Percentiles rank a stretch among this genome's conserved stretches.
These are phyloP conservation scores for Carex myosuroides DNA, from an alignment of 176 grass and related monocot genomes.

Conservation along the genomic window DNA sequence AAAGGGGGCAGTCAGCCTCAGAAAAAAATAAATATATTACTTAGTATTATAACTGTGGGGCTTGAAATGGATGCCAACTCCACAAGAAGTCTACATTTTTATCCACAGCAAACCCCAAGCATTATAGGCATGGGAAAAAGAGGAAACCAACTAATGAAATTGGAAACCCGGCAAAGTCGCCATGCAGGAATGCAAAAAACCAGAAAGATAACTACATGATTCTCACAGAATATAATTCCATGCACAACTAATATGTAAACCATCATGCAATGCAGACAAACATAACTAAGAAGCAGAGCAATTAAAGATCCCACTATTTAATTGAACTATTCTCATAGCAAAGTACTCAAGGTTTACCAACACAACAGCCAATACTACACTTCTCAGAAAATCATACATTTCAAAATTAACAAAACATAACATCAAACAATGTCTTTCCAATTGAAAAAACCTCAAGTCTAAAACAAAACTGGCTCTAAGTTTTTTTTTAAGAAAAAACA, in stretches of 20 bases:
- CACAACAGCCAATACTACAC: background rate
- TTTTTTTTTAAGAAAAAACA: background rate
- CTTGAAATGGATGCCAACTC: background rate
- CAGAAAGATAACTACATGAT: background rate
- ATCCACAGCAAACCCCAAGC: background rate
- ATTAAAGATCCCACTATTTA: background rate
- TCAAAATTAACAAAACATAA: slow-evolving; percentile 4
- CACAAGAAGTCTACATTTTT: background rate
- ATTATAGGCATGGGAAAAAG: slow-evolving; percentile 12
- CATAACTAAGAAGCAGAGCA: background rate
- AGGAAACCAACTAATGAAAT: slow-evolving; percentile 5
- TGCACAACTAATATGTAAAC: background rate
- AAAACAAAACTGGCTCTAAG: background rate
- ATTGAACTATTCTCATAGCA: background rate
- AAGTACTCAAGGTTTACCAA: background rate
- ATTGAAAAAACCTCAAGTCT: background rate
- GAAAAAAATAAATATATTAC: background rate
- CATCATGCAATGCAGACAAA: background rate
- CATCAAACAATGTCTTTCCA: background rate
- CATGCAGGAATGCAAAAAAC: background rate
- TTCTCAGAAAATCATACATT: background rate
- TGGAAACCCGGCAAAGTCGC: slow-evolving; percentile 10
- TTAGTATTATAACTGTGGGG: background rate
- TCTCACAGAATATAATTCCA: background rate
- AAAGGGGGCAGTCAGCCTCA: too few relatives aligned